Evolutionary conservation across 768 basidiomycete genomes (phyloP), one percentile per base, ranked within the genome.

Genomic region (Dioszegia aurantiaca): DNA sequence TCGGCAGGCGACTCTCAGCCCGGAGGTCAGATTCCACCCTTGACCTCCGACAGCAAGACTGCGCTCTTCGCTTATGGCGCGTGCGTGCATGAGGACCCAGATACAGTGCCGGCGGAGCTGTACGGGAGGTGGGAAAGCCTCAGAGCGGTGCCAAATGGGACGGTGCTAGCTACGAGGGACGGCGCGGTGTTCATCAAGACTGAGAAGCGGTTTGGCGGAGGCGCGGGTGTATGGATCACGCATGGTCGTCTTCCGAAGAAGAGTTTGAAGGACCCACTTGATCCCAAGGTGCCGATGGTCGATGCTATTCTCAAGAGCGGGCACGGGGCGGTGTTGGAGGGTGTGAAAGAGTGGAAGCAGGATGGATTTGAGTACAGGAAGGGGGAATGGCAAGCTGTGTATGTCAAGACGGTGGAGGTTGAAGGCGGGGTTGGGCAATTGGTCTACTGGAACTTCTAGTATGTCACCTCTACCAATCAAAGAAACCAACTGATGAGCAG

Each of bases 361-460:
- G 60, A 56, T 12, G 47, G 49, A 1, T 64, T 60, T 30, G 55
- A 51, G 28, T 59, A 73, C 17, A 59, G 39, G 30, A 28, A 21
- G 26, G 67, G 65, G 23, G 65, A 59, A 31, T 69, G 69, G 66
- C 70, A 74, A 47, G 61, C 72, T 40, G 64, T 71, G 1, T 69
- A 45, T 39, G 60, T 71, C 9, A 64, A 58, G 39, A 57, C 37
- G 30, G 48, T 65, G 2, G 44, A 57, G 36, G 37, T 40, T 26
- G 49, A 63, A 4, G 61, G 45, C 1, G 62, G 56, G 27, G 31
- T 58, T 10, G 62, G 55, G 2, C 66, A 64, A 42, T 49, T 64
- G 43, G 64, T 74, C 17, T 69, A 72, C 49, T 74, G 68, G 59
- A 61, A 70, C 37, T 74, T 72, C 62, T 74, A 74, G 68, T 72